Percentiles rank a stretch among this genome's conserved stretches.
phyloP scores from a whole-genome alignment of 2,329 filamentous ascomycete genomes.

The Pestalotiopsis fici region DNA sequence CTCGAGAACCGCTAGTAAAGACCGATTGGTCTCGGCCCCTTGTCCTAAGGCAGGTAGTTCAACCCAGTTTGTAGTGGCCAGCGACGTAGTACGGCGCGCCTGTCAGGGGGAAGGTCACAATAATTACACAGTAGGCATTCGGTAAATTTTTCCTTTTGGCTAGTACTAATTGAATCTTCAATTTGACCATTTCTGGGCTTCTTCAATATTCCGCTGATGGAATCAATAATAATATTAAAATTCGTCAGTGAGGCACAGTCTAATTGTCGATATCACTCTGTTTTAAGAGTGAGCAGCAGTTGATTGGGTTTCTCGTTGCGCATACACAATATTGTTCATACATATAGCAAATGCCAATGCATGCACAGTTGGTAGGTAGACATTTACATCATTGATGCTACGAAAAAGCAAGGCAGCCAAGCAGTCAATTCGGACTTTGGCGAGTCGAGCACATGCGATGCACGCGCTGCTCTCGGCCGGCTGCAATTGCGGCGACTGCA shows the following conservation, averaged over 20 bases:
- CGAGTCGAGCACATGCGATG: background rate
- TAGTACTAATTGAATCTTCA: background rate
- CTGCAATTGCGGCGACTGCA: background rate
- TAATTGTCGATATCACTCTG: background rate
- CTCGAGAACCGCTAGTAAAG: background rate
- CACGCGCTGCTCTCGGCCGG: background rate
- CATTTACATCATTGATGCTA: too few species aligned
- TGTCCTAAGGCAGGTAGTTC: background rate
- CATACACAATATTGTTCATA: background rate
- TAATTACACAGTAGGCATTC: background rate
- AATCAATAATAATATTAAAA: background rate
- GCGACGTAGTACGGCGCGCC: background rate
- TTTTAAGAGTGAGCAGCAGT: background rate
- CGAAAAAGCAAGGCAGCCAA: too few species aligned
- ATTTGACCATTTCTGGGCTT: background rate
- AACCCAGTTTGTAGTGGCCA: background rate
- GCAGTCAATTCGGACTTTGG: background rate
- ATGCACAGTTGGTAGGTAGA: too few species aligned
- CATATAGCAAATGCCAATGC: too few species aligned
- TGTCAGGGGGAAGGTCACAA: conserved; percentile 1
- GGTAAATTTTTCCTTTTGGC: background rate
- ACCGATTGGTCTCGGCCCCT: background rate
- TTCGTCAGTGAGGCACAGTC: background rate
- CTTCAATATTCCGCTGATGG: background rate
- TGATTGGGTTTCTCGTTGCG: background rate